Base-by-base conservation (phyloP, 169 alveolate species). In the Cyclospora cayetanensis region DNA sequence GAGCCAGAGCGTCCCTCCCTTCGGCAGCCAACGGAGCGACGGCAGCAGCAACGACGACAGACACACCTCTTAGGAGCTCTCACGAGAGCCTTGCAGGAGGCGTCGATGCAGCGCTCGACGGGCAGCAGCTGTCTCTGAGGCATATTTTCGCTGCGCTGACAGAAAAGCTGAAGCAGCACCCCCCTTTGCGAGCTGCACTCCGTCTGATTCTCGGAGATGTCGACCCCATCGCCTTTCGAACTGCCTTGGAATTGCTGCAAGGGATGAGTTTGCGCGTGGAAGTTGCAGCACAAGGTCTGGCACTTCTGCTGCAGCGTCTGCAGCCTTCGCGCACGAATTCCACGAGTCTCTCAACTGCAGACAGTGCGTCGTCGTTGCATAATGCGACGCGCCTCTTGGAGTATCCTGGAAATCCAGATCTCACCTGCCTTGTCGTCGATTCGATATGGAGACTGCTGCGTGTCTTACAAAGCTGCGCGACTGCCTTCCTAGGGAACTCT, bases 251-350 rank as follows among this genome's bases (percentile, higher is more conserved):
- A 41, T 43, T 76, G 86, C 68, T 76, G 66, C 86, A 76, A 66
- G 86, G 86, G 31, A 25, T 76, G 20, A 66, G 86, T 27, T 34
- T 42, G 46, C 11, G 86, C 42, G 68, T 42, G 7, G 86, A 66
- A 25, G 86, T 76, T 15, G 86, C 86, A 25, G 86, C 86, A 76
- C 41, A 66, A 1, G 86, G 86, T 25, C 22, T 76, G 42, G 86
- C 86, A 18, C 60, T 76, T 63, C 68, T 76, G 63, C 86, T 76
- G 68, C 86, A 76, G 86, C 86, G 41, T 63, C 86, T 76, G 29
- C 86, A 76, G 86, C 86, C 41, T 5, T 43, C n/a, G n/a, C n/a
- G n/a, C n/a, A n/a, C n/a, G n/a, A n/a, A n/a, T n/a, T n/a, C n/a
- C n/a, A n/a, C n/a, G n/a, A n/a, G n/a, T n/a, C n/a, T n/a, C n/a